phyloP scores from a whole-genome alignment of 148 eudicot genomes.

The Cornus controversa region DNA sequence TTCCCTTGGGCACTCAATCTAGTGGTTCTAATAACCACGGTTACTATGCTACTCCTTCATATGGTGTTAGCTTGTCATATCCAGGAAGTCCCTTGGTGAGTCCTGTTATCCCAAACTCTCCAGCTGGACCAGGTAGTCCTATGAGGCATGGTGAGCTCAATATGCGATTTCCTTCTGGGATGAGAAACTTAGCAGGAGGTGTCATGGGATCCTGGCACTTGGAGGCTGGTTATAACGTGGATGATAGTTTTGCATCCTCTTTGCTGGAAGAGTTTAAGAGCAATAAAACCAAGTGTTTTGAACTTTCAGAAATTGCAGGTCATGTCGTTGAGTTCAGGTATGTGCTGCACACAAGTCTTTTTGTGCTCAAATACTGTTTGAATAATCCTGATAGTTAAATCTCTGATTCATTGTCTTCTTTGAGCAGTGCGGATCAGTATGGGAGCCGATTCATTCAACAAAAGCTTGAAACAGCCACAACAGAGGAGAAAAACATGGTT shows the following conservation, averaged over 20 bases:
- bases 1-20: constrained; percentile 47
- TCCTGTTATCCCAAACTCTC: constrained; percentile 62
- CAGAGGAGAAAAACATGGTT: constrained; percentile 65
- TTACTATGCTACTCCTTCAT: constrained; percentile 62
- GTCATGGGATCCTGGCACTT: constrained; percentile 65
- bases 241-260: constrained; percentile 35
- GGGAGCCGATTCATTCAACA: constrained; percentile 91
- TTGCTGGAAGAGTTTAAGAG: constrained; percentile 65
- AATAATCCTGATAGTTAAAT: neutral
- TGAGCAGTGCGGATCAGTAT: constrained; percentile 65
- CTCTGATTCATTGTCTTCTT: neutral
- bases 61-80: constrained; percentile 69
- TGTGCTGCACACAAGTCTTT: neutral
- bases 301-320: constrained; percentile 59
- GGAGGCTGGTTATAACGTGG: constrained; percentile 34
- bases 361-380: neutral
- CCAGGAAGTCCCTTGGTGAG: constrained; percentile 68
- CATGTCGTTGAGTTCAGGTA: constrained; percentile 76
- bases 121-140: constrained; percentile 72
- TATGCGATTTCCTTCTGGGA: constrained; percentile 48
- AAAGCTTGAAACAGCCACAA: constrained; percentile 58
- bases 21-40: constrained; percentile 56
- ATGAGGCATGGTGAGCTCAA: constrained; percentile 63
- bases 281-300: constrained; percentile 51
- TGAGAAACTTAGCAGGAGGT: constrained; percentile 62